Conservation (phyloP, 2,329 filamentous ascomycete genomes). For the Zalaria obscura region DNA sequence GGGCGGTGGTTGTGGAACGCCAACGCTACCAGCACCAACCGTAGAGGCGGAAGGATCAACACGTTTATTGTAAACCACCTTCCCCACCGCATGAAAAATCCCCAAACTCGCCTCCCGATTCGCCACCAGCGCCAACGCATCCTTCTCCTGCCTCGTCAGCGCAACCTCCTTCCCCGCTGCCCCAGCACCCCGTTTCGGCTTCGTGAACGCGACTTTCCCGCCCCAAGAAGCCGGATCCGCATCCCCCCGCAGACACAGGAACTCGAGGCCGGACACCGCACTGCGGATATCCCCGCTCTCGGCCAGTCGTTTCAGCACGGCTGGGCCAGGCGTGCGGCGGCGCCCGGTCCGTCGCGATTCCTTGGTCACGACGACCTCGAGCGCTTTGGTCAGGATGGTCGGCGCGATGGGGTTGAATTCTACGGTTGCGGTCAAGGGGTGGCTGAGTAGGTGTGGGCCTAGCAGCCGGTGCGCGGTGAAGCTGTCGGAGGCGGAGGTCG, state of each 20-base stretch:
- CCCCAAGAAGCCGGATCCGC: slow-evolving; percentile 55
- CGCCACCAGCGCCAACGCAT: slow-evolving; percentile 67
- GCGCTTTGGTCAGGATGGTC: slow-evolving; percentile 69
- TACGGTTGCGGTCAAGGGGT: slow-evolving; percentile 64
- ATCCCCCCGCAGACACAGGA: slow-evolving; percentile 74
- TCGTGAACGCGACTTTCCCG: slow-evolving; percentile 56
- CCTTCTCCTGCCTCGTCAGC: slow-evolving; percentile 63
- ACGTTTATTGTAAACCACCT: slow-evolving; percentile 92
- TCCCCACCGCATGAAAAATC: slow-evolving; percentile 92
- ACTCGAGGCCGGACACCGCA: slow-evolving; percentile 84
- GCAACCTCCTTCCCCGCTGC: slow-evolving; percentile 35
- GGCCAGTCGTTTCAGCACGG: slow-evolving; percentile 63
- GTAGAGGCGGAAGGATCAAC: slow-evolving; percentile 35
- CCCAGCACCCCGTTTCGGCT: slow-evolving; percentile 47
- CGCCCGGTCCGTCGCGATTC: slow-evolving; percentile 69
- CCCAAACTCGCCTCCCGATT: slow-evolving; percentile 81
- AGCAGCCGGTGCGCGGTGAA: slow-evolving; percentile 85
- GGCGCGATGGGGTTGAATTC: slow-evolving; percentile 90
- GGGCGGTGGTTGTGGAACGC: slow-evolving; percentile 27
- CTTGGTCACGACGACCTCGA: slow-evolving; percentile 71
- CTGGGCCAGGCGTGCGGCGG: slow-evolving; percentile 60
- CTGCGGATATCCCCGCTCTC: slow-evolving; percentile 86
- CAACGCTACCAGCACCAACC: not conserved
- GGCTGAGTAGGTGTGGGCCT: slow-evolving; percentile 70
- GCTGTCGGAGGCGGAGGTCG: slow-evolving; percentile 72